These are phyloP conservation scores for Lactarius trivialis DNA, from an alignment of 768 basidiomycete genomes.

Conservation along the genomic window DNA sequence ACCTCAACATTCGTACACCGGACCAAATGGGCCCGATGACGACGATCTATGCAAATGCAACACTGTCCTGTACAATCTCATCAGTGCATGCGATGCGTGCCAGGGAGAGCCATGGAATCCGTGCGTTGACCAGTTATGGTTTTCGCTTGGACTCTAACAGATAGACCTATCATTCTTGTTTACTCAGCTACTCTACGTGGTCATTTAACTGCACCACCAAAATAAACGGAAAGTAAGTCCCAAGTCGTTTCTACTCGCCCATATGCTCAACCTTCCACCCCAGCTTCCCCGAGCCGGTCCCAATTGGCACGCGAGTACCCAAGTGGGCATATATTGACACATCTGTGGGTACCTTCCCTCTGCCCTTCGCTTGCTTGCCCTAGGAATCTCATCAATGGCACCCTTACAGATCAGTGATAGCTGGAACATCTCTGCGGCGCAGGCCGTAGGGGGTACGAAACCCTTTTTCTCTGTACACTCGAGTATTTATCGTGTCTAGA, in stretches of 20 bases:
- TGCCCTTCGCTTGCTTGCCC: background rate
- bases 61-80: conserved; percentile 26
- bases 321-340: conserved; percentile 45
- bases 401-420: background rate
- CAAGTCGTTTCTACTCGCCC: background rate
- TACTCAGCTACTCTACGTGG: conserved; percentile 18
- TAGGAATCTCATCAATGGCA: background rate
- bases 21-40: background rate
- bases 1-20: conserved; percentile 11
- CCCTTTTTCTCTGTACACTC: too few species aligned
- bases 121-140: conserved; percentile 7
- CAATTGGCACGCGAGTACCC: conserved; percentile 39
- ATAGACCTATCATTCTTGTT: background rate
- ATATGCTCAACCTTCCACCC: background rate
- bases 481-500: background rate
- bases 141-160: background rate
- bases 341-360: conserved; percentile 27
- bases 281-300: conserved; percentile 30
- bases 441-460: background rate
- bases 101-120: conserved; percentile 16
- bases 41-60: conserved; percentile 25
- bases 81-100: conserved; percentile 27
- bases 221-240: conserved; percentile 11
- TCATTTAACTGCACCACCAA: conserved; percentile 5
- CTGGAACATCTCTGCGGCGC: conserved; percentile 7